Evolutionary conservation across 2,329 filamentous ascomycete species (phyloP).

Genomic region (Hypoxylon sp.): DNA sequence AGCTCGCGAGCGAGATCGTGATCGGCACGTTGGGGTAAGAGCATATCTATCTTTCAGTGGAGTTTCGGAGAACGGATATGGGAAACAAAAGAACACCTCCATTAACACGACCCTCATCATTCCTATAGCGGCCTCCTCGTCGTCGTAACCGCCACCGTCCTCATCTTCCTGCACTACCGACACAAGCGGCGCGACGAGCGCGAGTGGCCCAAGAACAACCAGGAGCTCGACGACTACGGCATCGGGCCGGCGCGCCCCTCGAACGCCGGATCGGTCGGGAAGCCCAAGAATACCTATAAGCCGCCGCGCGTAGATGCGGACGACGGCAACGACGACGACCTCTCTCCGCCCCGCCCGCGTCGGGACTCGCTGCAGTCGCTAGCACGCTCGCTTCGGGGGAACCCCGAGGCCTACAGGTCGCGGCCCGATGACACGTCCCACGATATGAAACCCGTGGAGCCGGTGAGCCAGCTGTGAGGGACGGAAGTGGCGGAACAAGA

Average conservation of each 20-base stretch:
- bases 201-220: constrained; percentile 49
- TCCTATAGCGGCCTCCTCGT: constrained; percentile 45
- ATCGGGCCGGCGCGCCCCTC: constrained; percentile 33
- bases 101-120: not conserved
- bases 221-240: constrained; percentile 51
- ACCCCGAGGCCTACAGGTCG: constrained; percentile 29
- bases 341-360: constrained; percentile 17
- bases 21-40: constrained; percentile 45
- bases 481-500: not conserved
- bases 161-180: constrained; percentile 46
- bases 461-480: constrained; percentile 31
- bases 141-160: constrained; percentile 32
- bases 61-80: not conserved
- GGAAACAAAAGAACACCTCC: not conserved
- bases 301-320: constrained; percentile 23
- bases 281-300: constrained; percentile 37
- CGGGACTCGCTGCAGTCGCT: constrained; percentile 35
- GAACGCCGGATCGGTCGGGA: constrained; percentile 9
- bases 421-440: constrained; percentile 28
- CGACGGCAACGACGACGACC: constrained; percentile 10
- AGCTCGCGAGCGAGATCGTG: constrained; percentile 40
- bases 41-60: not conserved
- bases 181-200: constrained; percentile 42
- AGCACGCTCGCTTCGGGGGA: constrained; percentile 33
- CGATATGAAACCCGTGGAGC: constrained; percentile 41